Conservation (phyloP, 495 filamentous ascomycete genomes). For the Copromyces sp. region DNA sequence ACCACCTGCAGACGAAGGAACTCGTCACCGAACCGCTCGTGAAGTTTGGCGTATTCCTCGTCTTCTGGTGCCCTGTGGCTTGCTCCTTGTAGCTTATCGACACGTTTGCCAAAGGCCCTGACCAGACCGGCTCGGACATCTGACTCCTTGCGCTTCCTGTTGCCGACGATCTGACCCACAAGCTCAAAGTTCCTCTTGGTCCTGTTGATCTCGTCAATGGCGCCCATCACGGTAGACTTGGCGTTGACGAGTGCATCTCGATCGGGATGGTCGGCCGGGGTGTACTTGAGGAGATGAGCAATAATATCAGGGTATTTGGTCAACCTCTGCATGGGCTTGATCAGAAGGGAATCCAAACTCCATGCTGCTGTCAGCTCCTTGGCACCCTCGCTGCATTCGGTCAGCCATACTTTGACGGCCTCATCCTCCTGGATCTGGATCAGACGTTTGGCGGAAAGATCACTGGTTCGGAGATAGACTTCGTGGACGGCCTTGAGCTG, state of each 20-base stretch:
- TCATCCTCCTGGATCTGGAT: conserved; percentile 58
- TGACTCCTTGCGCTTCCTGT: conserved; percentile 76
- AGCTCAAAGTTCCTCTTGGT: conserved; percentile 84
- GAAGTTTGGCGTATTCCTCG: conserved; percentile 60
- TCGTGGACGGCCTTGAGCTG: conserved; percentile 79
- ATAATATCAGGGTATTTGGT: conserved; percentile 86
- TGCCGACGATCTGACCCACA: conserved; percentile 71
- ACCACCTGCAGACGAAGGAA: conserved; percentile 85
- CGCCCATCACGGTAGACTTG: conserved; percentile 51
- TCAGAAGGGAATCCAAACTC: conserved; percentile 85
- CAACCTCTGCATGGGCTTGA: conserved; percentile 91
- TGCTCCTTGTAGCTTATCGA: conserved; percentile 56
- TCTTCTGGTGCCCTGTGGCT: conserved; percentile 68
- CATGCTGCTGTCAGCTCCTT: conserved; percentile 84
- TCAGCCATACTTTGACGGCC: conserved; percentile 79
- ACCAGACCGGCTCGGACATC: conserved; percentile 74
- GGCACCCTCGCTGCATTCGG: conserved; percentile 80
- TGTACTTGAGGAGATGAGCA: conserved; percentile 63
- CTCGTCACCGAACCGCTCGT: conserved; percentile 74
- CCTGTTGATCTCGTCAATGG: conserved; percentile 81
- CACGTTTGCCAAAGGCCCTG: conserved; percentile 77
- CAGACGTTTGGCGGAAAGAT: conserved; percentile 70
- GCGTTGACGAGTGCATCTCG: conserved; percentile 54
- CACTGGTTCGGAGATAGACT: conserved; percentile 78
- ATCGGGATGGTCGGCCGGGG: conserved; percentile 76